Percentiles rank a stretch among this genome's conserved stretches.
Evolutionary conservation across 306 rosid genomes (phyloP).

Genomic region (Myrica gale): DNA sequence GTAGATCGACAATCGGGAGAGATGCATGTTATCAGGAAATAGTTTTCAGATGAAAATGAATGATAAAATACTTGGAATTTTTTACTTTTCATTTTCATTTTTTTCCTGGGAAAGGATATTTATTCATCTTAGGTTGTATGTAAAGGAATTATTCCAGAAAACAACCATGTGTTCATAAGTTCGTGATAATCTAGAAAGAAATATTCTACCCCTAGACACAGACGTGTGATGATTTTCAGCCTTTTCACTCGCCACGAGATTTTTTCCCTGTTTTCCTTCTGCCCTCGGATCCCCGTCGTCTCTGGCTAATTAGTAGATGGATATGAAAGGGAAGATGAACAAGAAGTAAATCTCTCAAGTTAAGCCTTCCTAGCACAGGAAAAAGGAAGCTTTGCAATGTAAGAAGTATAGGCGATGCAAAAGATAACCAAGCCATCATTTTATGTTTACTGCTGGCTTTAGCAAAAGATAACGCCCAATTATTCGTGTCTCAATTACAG

Average conservation of each 20-base stretch:
- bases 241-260: neutral
- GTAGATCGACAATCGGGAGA: slow-evolving; percentile 87
- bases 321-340: no score
- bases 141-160: neutral
- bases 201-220: neutral
- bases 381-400: no score
- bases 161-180: neutral
- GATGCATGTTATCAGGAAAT: slow-evolving; percentile 64
- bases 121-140: neutral
- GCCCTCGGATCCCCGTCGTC: neutral
- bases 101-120: no score
- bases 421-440: neutral
- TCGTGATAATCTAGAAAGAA: neutral
- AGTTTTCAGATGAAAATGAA: neutral
- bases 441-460: neutral
- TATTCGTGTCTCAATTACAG: neutral
- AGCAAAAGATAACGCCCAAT: neutral
- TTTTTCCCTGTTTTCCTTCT: neutral
- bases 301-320: neutral
- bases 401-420: no score
- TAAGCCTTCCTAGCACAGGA: no score
- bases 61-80: neutral
- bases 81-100: neutral
- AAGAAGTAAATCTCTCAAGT: no score
- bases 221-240: neutral